These are phyloP conservation scores for Leavenworthia alabamica DNA, from an alignment of 345 rosid genomes.

Conservation along the genomic window DNA sequence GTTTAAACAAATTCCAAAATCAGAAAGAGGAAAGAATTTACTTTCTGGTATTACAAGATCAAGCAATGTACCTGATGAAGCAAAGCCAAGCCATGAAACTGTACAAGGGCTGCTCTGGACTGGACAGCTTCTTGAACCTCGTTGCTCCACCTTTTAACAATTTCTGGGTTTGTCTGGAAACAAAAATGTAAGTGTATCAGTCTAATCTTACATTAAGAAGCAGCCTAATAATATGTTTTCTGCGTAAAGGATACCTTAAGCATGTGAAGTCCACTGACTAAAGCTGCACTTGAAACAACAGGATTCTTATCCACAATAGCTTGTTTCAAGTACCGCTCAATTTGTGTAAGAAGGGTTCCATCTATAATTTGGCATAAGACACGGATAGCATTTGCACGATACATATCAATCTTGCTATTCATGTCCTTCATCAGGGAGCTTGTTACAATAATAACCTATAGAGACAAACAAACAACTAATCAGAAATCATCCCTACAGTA, in stretches of 20 bases:
- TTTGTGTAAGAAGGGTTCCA: conserved; percentile 87
- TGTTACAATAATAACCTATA: conserved; percentile 92
- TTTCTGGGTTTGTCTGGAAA: conserved; percentile 74
- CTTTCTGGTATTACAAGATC: not conserved
- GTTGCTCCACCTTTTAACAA: conserved; percentile 98
- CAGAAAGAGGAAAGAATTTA: not conserved
- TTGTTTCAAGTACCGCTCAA: conserved; percentile 93
- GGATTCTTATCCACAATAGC: conserved; percentile 99
- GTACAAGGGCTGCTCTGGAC: conserved; percentile 95
- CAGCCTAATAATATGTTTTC: not conserved
- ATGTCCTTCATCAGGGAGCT: conserved; percentile 99
- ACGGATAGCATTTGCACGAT: conserved; percentile 95
- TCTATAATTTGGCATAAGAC: conserved; percentile 93
- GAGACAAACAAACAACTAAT: conserved; percentile 13
- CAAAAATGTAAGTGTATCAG: not conserved
- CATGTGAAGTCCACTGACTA: conserved; percentile 93
- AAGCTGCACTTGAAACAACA: conserved; percentile 97
- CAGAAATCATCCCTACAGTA: not conserved
- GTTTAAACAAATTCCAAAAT: not conserved
- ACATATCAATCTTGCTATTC: conserved; percentile 98
- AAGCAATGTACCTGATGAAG: conserved; percentile 68
- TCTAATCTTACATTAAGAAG: not conserved
- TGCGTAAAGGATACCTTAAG: conserved; percentile 54
- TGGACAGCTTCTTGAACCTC: conserved; percentile 99
- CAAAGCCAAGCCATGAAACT: conserved; percentile 87